Base-by-base conservation (phyloP, 23 red algal species). In the Chondrus crispus region DNA sequence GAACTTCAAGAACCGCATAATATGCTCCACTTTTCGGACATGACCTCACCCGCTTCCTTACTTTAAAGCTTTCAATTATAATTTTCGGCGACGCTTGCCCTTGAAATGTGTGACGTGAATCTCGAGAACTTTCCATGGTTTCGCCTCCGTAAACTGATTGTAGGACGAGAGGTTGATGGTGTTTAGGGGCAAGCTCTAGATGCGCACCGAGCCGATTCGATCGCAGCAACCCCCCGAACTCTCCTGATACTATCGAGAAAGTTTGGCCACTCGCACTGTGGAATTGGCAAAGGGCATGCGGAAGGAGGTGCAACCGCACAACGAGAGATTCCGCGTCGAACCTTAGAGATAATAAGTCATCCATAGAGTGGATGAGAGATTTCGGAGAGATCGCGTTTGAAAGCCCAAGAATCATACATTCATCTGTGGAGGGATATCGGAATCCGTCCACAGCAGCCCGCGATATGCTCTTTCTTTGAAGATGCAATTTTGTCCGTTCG, bases 401-500 rank as follows among this genome's bases (percentile, higher is more conserved):
- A 44, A 90, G 72, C 13, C 87, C 87, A 20, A 90, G 68, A 35
- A 72, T 78, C 20, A 90, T 20, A 68, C 87, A 90, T 80, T 90
- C 87, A 5, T 42, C 10, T 10, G 54, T 18, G 32, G 45, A 46
- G 10, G 87, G 87, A 80, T 47, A 81, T 36, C 87, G 87, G 4
- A 53, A 53, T 9, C 49, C 87, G 37, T 68, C 38, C 14, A 90
- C n/a, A 12, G 80, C 62, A 35, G 62, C 46, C 28, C 44, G 4
- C 22, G 72, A 45, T 36, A 58, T 66, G 14, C 49, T 11, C 54
- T 19, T 90, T 51, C 87, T 44, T 36, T 43, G 45, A 26, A 57
- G 50, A 45, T 90, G 45, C 43, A 80, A 53, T 18, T 35, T n/a
- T 48, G 69, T 42, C 29, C 54, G 47, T 68, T 90, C 87, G 9